Evolutionary conservation across 352 stramenopile genomes (phyloP).

Genomic region (Pythium dissotocum): DNA sequence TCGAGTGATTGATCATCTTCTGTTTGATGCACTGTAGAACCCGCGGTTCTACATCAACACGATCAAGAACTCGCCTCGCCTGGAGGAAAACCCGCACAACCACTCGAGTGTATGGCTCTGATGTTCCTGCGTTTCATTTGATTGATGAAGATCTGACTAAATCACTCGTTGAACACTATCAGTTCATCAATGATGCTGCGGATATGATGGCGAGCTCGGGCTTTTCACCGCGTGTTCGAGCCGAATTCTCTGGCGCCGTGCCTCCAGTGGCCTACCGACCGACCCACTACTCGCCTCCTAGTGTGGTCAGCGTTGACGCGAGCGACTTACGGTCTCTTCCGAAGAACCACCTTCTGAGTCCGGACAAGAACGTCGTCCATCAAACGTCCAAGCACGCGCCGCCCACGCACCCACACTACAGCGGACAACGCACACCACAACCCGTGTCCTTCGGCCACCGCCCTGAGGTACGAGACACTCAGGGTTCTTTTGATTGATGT

Average conservation of each 20-base stretch:
- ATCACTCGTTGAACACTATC: not conserved
- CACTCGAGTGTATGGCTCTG: constrained; percentile 60
- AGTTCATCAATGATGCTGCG: constrained; percentile 71
- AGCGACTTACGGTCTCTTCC: constrained; percentile 36
- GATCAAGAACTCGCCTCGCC: constrained; percentile 42
- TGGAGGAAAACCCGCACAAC: constrained; percentile 67
- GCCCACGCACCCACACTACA: constrained; percentile 32
- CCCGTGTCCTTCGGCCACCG: constrained; percentile 74
- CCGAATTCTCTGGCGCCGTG: constrained; percentile 49
- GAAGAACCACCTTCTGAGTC: constrained; percentile 24
- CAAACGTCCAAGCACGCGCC: constrained; percentile 24
- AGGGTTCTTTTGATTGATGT: no score
- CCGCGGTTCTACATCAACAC: constrained; percentile 67
- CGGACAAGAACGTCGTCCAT: constrained; percentile 21
- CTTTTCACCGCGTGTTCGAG: constrained; percentile 43
- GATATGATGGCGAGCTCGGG: constrained; percentile 62
- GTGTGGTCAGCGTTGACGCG: constrained; percentile 54
- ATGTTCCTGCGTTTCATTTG: not conserved
- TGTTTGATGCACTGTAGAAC: constrained; percentile 38
- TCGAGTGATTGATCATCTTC: no score
- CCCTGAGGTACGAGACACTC: constrained; percentile 38
- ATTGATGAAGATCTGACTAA: not conserved
- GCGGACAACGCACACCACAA: constrained; percentile 41
- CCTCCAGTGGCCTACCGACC: constrained; percentile 46
- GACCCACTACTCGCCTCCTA: constrained; percentile 40